Evolutionary conservation across 2,329 filamentous ascomycete species (phyloP).

Genomic region (Ophiostoma sp.): DNA sequence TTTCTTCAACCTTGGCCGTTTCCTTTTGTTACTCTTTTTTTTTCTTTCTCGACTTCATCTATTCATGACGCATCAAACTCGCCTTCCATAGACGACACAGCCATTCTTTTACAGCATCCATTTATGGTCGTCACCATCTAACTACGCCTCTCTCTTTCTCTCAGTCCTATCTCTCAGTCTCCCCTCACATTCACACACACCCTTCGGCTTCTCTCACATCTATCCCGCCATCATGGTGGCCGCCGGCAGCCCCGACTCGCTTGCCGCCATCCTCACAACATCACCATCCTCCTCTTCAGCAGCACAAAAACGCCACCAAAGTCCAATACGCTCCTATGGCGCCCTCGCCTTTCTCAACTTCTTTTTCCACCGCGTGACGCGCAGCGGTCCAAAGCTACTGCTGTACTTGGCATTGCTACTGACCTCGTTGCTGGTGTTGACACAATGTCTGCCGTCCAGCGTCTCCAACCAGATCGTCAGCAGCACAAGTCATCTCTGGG

Average conservation of each 20-base stretch:
- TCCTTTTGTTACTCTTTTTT: background rate
- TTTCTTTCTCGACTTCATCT: background rate
- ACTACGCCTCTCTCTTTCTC: background rate
- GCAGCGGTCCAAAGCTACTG: constrained; percentile 35
- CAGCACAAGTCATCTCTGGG: constrained; percentile 29
- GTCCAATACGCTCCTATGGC: constrained; percentile 8
- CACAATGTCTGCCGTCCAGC: constrained; percentile 30
- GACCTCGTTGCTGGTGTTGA: constrained; percentile 31
- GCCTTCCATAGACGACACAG: background rate
- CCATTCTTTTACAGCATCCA: background rate
- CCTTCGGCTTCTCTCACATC: background rate
- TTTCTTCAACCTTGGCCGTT: background rate
- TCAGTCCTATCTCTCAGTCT: background rate
- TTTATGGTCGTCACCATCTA: background rate
- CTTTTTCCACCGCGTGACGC: constrained; percentile 35
- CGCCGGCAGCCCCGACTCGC: constrained; percentile 11
- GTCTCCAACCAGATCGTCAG: constrained; percentile 30
- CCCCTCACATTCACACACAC: no score
- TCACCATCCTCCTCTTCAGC: background rate
- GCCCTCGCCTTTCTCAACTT: constrained; percentile 32
- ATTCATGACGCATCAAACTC: background rate
- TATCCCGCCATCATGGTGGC: constrained; percentile 14
- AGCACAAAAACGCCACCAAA: background rate
- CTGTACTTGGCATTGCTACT: constrained; percentile 34
- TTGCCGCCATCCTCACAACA: background rate